A percentile compares a stretch with the other conserved stretches of the same genome.
Evolutionary conservation across 208 protist genomes (phyloP).

Genomic region (Leishmania tropica): DNA sequence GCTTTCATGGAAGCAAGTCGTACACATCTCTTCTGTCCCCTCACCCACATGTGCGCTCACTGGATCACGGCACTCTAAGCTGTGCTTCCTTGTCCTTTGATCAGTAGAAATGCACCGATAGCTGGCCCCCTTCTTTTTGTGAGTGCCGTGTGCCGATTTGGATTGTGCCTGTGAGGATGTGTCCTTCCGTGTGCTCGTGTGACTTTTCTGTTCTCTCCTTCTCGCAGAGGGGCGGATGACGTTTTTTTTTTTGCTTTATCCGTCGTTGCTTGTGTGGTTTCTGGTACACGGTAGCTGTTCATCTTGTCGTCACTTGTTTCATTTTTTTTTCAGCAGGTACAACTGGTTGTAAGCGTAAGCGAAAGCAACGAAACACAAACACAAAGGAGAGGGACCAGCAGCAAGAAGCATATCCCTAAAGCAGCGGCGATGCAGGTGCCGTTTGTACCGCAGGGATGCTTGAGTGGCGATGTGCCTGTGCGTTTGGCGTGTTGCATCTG

Average conservation of each 20-base stretch:
- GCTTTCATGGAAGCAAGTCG: not conserved
- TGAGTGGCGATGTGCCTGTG: not conserved
- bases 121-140: constrained; percentile 1
- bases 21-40: not conserved
- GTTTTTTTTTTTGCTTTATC: not conserved
- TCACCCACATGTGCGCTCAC: not conserved
- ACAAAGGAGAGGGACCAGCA: not conserved
- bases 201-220: not conserved
- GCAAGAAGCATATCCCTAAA: not conserved
- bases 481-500: not conserved
- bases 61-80: not conserved
- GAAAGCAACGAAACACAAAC: not conserved
- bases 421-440: not conserved
- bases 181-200: not conserved
- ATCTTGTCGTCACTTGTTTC: not conserved
- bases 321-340: not conserved
- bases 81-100: not conserved
- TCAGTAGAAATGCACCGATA: not conserved
- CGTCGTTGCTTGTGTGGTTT: not conserved
- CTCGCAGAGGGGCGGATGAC: not conserved
- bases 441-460: not conserved
- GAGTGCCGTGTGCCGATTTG: not conserved
- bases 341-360: not conserved
- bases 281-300: not conserved
- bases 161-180: constrained; percentile 1